phyloP scores from a whole-genome alignment of 192 early-diverging fungal genomes.

The Fimicolochytrium jonesii region DNA sequence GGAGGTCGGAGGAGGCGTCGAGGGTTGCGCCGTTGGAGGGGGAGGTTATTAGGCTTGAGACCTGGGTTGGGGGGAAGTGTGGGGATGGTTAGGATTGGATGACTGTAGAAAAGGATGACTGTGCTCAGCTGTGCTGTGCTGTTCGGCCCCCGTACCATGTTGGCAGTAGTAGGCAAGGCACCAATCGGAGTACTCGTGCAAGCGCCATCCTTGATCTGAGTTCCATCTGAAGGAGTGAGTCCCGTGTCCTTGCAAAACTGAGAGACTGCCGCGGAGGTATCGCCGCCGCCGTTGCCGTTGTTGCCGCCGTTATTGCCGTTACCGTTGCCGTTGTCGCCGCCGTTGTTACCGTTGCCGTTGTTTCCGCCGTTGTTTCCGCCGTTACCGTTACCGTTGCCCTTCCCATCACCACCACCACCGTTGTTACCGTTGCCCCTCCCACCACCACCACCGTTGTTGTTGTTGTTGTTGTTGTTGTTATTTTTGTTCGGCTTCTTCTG shows the following conservation, averaged over 20 bases:
- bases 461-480: background rate
- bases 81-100: background rate
- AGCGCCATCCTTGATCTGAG: slow-evolving; percentile 29
- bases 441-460: background rate
- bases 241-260: slow-evolving; percentile 18
- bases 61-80: background rate
- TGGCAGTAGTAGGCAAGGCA: slow-evolving; percentile 29
- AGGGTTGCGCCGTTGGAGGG: slow-evolving; percentile 31
- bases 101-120: background rate
- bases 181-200: slow-evolving; percentile 28
- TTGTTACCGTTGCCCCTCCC: background rate
- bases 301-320: slow-evolving; percentile 28
- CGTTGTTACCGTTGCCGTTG: slow-evolving; percentile 26
- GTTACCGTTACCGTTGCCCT: no score
- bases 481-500: background rate
- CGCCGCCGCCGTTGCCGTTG: slow-evolving; percentile 29
- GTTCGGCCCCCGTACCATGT: slow-evolving; percentile 38
- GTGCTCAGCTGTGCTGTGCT: no score
- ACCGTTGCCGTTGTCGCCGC: slow-evolving; percentile 32
- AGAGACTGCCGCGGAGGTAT: slow-evolving; percentile 2
- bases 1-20: slow-evolving; percentile 20
- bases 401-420: background rate
- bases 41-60: slow-evolving; percentile 27
- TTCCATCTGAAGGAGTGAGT: slow-evolving; percentile 26
- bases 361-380: background rate